Evolutionary conservation across 352 stramenopile genomes (phyloP), one percentile per base, ranked within the genome.

Genomic region (Globisporangium abappressorium): DNA sequence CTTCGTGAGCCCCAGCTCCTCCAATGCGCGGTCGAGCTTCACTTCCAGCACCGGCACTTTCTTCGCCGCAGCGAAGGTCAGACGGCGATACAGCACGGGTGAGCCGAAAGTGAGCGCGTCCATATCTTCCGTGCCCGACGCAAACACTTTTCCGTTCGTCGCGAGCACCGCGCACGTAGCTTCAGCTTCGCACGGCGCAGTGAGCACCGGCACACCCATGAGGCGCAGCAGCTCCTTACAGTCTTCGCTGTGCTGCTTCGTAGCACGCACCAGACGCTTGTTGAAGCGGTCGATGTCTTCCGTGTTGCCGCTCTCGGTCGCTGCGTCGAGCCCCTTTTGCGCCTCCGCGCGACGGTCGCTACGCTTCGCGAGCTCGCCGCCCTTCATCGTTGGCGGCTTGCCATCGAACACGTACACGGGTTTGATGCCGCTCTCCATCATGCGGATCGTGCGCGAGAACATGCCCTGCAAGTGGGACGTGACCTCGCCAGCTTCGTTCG

Each of bases 351-450:
- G 87, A 12, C 87, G 87, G 64, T 95, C 87, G 62, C 91, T 95
- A 56, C 97, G 90, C 74, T 99, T 99, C 41, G 89, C 79, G 54
- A 99, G 76, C 82, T 99, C 98, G 14, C 94, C 95, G 58, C 83
- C 91, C 81, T 99, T 99, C 75, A 99, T 93, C 46, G 95, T 81
- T 5, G 98, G 98, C 43, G 98, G 97, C 79, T 99, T 99, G 38
- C 98, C 98, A 71, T 99, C 98, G 82, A 99, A 99, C 18, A 99
- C 97, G 74, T 98, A 99, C 41, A 99, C 94, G 14, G 98, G 98
- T 73, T 98, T 98, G 62, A 99, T 85, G 15, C 98, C 98, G 74
- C 98, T 97, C 61, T 97, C 89, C 76, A 99, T 94, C 76, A 99
- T 95, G 41, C 97, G 97, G 77, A 99, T 99, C 30, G 98, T 99